Conservation (phyloP, 345 rosid genomes). For the Salix udensis region DNA sequence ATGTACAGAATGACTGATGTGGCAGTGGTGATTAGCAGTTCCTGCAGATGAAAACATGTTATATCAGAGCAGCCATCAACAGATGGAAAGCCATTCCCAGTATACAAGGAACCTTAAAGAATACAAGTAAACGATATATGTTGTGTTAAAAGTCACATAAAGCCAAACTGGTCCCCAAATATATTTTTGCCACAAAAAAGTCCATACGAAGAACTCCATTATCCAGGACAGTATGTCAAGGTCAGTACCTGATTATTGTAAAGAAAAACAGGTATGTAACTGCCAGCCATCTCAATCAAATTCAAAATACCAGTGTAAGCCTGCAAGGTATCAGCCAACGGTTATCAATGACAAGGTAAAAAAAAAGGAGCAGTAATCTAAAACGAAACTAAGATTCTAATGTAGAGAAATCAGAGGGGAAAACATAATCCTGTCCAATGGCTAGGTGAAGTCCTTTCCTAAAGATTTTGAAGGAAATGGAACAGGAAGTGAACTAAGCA, state of each 20-base stretch:
- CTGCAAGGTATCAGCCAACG: slow-evolving; percentile 44
- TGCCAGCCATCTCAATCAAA: slow-evolving; percentile 55
- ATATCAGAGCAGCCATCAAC: background rate
- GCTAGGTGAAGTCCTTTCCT: background rate
- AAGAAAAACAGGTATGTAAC: slow-evolving; percentile 61
- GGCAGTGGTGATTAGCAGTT: slow-evolving; percentile 23
- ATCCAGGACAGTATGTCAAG: background rate
- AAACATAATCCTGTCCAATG: background rate
- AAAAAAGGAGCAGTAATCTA: background rate
- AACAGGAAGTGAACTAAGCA: background rate
- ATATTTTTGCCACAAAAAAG: no score
- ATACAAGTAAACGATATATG: background rate
- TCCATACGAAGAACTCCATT: background rate
- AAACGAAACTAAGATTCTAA: background rate
- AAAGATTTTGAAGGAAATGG: background rate
- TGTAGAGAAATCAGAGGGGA: background rate
- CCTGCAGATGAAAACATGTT: slow-evolving; percentile 16
- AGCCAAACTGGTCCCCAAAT: background rate
- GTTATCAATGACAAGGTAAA: slow-evolving; percentile 1
- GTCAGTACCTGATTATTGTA: slow-evolving; percentile 78
- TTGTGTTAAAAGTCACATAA: background rate
- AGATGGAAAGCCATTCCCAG: background rate
- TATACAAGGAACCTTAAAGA: background rate
- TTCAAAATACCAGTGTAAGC: slow-evolving; percentile 80
- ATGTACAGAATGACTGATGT: slow-evolving; percentile 24